phyloP scores from a whole-genome alignment of 345 rosid genomes.

The Psidium friedrichsthalianum region DNA sequence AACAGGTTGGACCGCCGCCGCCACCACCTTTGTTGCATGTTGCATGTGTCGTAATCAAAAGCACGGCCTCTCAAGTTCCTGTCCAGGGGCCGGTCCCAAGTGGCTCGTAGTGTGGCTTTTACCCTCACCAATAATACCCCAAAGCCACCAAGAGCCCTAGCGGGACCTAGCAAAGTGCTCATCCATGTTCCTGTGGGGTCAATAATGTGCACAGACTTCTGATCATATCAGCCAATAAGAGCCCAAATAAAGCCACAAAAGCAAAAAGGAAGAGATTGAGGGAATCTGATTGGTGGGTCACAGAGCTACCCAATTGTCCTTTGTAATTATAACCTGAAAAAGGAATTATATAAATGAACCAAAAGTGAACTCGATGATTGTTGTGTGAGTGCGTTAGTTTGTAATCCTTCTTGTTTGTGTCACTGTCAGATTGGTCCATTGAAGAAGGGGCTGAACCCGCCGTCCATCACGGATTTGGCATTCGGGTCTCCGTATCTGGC shows the following conservation, averaged over 20 bases:
- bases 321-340: neutral
- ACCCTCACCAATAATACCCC: neutral
- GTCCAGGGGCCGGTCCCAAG: neutral
- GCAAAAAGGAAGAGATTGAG: neutral
- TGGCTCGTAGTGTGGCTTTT: neutral
- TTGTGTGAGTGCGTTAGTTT: neutral
- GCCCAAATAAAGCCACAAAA: neutral
- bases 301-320: neutral
- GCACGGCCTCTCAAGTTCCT: neutral
- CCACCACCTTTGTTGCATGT: too few species aligned
- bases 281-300: neutral
- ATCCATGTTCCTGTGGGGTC: neutral
- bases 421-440: slow-evolving; percentile 74
- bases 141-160: neutral
- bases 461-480: slow-evolving; percentile 44
- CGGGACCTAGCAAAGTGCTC: neutral
- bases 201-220: neutral
- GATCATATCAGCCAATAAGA: neutral
- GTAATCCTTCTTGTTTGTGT: neutral
- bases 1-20: neutral
- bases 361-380: neutral
- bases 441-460: slow-evolving; percentile 83
- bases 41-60: neutral
- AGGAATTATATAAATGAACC: neutral
- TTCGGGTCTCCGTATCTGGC: slow-evolving; percentile 42